Percentiles rank a stretch among this genome's conserved stretches.
Evolutionary conservation across 2,329 filamentous ascomycete genomes (phyloP).

Genomic region (Endothia cerciana): DNA sequence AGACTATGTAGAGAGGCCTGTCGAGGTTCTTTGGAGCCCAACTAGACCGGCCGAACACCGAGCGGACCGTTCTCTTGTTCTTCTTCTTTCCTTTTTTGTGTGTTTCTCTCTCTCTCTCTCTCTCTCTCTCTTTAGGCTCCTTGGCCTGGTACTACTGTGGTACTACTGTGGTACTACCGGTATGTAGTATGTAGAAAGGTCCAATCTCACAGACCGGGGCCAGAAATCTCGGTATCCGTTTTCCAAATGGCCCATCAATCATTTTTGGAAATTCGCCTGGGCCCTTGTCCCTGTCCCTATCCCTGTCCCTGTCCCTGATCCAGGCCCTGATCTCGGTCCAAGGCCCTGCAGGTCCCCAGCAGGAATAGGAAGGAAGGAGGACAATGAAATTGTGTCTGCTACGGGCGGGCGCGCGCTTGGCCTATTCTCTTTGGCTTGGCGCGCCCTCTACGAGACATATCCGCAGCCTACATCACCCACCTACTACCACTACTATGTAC

Average conservation of each 20-base stretch:
- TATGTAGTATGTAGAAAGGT: neutral
- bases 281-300: neutral
- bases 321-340: neutral
- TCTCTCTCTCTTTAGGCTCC: no score
- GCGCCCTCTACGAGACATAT: no score
- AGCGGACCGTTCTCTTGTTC: no score
- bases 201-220: constrained; percentile 4
- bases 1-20: no score
- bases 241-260: neutral
- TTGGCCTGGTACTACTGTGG: no score
- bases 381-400: constrained; percentile 23
- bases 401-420: no score
- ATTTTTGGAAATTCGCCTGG: neutral
- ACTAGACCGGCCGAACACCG: no score
- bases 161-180: no score
- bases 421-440: no score
- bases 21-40: no score
- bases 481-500: no score
- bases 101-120: neutral
- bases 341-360: neutral
- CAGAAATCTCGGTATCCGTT: constrained; percentile 6
- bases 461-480: neutral
- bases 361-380: constrained; percentile 12
- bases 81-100: no score
- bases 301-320: neutral